Evolutionary conservation across 306 rosid genomes (phyloP).

Genomic region (Rosa lucieae): DNA sequence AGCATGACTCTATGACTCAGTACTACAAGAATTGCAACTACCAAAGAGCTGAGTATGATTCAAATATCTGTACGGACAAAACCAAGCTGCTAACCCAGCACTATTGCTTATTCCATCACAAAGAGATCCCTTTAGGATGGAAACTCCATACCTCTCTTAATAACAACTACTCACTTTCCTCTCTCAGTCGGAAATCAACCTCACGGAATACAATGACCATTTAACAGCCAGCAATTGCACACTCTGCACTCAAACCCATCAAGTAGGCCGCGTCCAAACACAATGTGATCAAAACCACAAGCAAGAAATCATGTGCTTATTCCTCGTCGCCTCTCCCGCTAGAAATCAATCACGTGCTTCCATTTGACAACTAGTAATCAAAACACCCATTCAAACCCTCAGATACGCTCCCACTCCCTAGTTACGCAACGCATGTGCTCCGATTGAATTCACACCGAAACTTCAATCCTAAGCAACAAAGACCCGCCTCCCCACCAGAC

Average conservation of each 20-base stretch:
- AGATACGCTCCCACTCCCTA: not conserved
- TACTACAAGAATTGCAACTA: not conserved
- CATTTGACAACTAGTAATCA: slow-evolving; percentile 27
- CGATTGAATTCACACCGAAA: slow-evolving; percentile 13
- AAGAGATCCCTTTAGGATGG: not conserved
- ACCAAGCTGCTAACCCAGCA: not conserved
- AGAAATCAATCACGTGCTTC: slow-evolving; percentile 38
- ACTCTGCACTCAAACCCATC: slow-evolving; percentile 20
- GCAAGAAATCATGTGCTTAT: slow-evolving; percentile 38
- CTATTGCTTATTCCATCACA: not conserved
- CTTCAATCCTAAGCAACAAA: slow-evolving; percentile 5
- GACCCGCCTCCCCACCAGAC: slow-evolving; percentile 16
- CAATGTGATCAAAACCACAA: slow-evolving; percentile 21
- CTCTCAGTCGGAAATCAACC: not conserved
- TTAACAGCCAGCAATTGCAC: slow-evolving; percentile 12
- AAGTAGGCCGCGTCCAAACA: slow-evolving; percentile 24
- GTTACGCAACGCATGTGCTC: slow-evolving; percentile 23
- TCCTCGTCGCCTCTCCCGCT: slow-evolving; percentile 33
- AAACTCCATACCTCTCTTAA: not conserved
- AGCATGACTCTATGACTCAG: not conserved
- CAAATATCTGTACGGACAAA: not conserved
- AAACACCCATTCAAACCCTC: slow-evolving; percentile 9
- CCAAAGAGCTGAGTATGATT: not conserved
- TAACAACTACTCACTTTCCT: not conserved
- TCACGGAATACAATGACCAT: not conserved